Percentiles rank a stretch among this genome's conserved stretches.
Conservation (phyloP, 306 rosid genomes). For the Corylus americana region DNA sequence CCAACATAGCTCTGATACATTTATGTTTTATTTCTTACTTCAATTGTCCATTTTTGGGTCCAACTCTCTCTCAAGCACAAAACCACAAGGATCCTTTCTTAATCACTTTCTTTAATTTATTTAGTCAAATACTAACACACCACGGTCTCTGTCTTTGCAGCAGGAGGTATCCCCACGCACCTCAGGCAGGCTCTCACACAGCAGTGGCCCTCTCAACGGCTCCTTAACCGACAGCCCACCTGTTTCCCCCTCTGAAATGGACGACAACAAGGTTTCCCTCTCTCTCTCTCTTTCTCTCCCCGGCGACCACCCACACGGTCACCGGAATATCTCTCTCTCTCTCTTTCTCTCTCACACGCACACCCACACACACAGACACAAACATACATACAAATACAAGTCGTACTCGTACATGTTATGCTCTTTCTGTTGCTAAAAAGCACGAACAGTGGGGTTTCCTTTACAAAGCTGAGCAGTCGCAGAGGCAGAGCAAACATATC, state of each 20-base stretch:
- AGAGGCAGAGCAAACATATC: slow-evolving; percentile 31
- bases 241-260: slow-evolving; percentile 82
- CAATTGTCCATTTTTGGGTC: slow-evolving; percentile 16
- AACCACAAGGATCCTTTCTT: neutral
- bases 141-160: slow-evolving; percentile 27
- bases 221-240: slow-evolving; percentile 89
- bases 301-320: slow-evolving; percentile 27
- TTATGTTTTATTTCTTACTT: slow-evolving; percentile 4
- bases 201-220: slow-evolving; percentile 95
- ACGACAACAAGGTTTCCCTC: slow-evolving; percentile 70
- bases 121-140: neutral
- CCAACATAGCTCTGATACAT: neutral
- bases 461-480: slow-evolving; percentile 28
- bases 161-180: slow-evolving; percentile 91
- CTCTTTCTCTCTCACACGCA: neutral
- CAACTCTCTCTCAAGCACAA: neutral
- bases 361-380: slow-evolving; percentile 19
- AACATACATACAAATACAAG: neutral
- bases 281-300: neutral
- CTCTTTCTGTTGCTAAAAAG: slow-evolving; percentile 16
- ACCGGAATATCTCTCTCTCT: slow-evolving; percentile 34
- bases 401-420: neutral
- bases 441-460: slow-evolving; percentile 27
- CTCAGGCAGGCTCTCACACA: slow-evolving; percentile 87
- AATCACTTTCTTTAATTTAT: neutral